Conservation (phyloP, 768 basidiomycete species). For the Chlorophyllum brunneum region DNA sequence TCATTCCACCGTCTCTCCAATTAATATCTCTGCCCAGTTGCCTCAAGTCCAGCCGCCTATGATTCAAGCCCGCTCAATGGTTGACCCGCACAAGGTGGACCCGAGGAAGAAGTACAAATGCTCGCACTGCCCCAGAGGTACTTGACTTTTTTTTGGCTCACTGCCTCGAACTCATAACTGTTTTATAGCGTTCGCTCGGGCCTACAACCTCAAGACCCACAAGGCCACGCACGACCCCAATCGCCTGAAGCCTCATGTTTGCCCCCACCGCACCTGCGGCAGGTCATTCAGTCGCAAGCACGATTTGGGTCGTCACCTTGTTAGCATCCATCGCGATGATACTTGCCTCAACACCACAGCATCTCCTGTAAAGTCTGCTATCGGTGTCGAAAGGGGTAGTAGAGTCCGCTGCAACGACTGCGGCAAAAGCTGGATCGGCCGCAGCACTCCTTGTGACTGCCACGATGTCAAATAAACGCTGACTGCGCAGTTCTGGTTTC, state of each 20-base stretch:
- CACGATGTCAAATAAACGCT: conserved; percentile 54
- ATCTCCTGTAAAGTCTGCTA: conserved; percentile 37
- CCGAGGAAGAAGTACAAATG: conserved; percentile 81
- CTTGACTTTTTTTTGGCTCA: conserved; percentile 13
- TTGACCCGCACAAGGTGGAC: conserved; percentile 54
- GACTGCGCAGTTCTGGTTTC: neutral
- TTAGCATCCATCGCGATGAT: conserved; percentile 80
- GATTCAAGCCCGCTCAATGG: conserved; percentile 36
- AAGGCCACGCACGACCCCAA: conserved; percentile 94
- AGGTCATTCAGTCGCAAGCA: conserved; percentile 94
- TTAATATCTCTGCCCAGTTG: conserved; percentile 49
- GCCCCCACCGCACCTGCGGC: conserved; percentile 80
- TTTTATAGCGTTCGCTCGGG: conserved; percentile 77
- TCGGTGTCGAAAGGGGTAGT: conserved; percentile 63
- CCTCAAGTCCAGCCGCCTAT: conserved; percentile 27
- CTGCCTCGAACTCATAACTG: conserved; percentile 13
- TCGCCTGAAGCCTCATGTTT: conserved; percentile 84
- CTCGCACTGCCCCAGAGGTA: conserved; percentile 69
- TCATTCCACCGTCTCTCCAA: conserved; percentile 52
- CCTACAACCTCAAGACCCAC: conserved; percentile 94
- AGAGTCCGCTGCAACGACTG: conserved; percentile 73
- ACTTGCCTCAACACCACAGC: conserved; percentile 40
- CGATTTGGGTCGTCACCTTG: conserved; percentile 85
- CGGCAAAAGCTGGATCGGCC: conserved; percentile 64
- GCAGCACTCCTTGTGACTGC: conserved; percentile 54